A percentile compares a stretch with the other conserved stretches of the same genome.
These are phyloP conservation scores for Blumeriella jaapii DNA, from an alignment of 2,329 filamentous ascomycete genomes.

Conservation along the genomic window DNA sequence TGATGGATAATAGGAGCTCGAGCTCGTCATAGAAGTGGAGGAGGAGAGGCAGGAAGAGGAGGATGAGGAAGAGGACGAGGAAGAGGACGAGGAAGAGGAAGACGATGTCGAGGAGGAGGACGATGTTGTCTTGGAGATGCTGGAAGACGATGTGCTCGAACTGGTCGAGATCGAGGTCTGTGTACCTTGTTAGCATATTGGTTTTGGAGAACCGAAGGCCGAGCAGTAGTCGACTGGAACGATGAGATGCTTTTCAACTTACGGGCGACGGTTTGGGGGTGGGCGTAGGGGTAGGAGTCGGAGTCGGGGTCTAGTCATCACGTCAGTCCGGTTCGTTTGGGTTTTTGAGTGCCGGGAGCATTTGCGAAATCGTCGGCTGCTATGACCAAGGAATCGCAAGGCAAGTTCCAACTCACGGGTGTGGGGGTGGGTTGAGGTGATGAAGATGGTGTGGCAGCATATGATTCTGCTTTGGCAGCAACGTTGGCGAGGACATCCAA, in stretches of 20 bases:
- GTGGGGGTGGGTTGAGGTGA: slow-evolving; percentile 19
- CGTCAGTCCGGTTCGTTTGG: neutral
- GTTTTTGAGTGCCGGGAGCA: neutral
- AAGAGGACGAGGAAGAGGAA: slow-evolving; percentile 7
- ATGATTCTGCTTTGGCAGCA: slow-evolving; percentile 10
- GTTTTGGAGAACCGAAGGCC: no score
- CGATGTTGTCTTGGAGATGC: neutral
- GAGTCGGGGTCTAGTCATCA: neutral
- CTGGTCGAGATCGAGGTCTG: no score
- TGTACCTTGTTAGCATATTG: no score
- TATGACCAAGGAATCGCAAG: neutral
- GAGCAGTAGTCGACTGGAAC: neutral
- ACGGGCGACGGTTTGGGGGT: slow-evolving; percentile 1
- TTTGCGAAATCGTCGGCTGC: neutral
- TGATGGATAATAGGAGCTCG: no score
- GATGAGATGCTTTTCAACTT: neutral
- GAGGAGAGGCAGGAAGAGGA: slow-evolving; percentile 10
- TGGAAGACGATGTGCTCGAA: neutral
- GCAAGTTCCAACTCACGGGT: no score
- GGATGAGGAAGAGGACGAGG: slow-evolving; percentile 9
- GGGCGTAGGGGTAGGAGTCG: slow-evolving; percentile 10
- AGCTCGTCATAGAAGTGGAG: no score
- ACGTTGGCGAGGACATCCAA: neutral
- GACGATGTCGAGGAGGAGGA: neutral
- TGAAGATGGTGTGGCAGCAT: slow-evolving; percentile 19